These are phyloP conservation scores for Penicillium sumatraense DNA, from an alignment of 2,329 filamentous ascomycete species.

Conservation along the genomic window DNA sequence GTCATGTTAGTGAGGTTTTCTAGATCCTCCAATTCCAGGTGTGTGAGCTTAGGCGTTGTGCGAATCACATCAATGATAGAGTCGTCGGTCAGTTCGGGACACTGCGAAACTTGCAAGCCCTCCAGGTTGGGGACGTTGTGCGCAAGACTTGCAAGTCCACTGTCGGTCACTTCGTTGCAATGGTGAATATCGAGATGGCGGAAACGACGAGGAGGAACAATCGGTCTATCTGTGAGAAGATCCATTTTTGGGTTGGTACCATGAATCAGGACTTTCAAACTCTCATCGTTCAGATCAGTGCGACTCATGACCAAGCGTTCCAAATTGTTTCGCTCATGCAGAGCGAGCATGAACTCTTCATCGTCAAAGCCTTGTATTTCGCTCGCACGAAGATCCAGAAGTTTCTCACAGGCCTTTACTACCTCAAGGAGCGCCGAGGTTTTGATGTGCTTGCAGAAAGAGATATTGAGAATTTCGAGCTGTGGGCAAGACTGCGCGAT, in stretches of 20 bases:
- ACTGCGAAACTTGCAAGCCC: conserved; percentile 81
- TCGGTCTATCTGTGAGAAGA: conserved; percentile 73
- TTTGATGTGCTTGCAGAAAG: conserved; percentile 89
- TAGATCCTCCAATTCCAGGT: conserved; percentile 89
- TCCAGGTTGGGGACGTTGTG: conserved; percentile 78
- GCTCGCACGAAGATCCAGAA: conserved; percentile 80
- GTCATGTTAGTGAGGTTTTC: conserved; percentile 74
- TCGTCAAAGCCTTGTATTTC: conserved; percentile 82
- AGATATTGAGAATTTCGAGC: conserved; percentile 84
- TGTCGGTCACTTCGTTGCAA: conserved; percentile 74
- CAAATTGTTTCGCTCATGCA: conserved; percentile 81
- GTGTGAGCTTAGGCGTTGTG: conserved; percentile 76
- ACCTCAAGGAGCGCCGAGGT: conserved; percentile 75
- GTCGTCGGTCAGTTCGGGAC: conserved; percentile 72
- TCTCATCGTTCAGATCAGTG: conserved; percentile 74
- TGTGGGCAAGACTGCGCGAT: conserved; percentile 79
- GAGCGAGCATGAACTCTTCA: conserved; percentile 68
- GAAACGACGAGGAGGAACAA: conserved; percentile 76
- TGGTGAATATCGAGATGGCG: conserved; percentile 85
- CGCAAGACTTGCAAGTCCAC: conserved; percentile 72
- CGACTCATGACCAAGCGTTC: conserved; percentile 82
- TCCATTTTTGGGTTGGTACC: conserved; percentile 79
- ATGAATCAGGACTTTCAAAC: conserved; percentile 74
- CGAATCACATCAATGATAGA: conserved; percentile 74
- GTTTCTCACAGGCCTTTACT: conserved; percentile 70